Percentiles rank a stretch among this genome's conserved stretches.
Evolutionary conservation across 1,139 yeast species (phyloP).

Genomic region (Lodderomyces elongisporus): DNA sequence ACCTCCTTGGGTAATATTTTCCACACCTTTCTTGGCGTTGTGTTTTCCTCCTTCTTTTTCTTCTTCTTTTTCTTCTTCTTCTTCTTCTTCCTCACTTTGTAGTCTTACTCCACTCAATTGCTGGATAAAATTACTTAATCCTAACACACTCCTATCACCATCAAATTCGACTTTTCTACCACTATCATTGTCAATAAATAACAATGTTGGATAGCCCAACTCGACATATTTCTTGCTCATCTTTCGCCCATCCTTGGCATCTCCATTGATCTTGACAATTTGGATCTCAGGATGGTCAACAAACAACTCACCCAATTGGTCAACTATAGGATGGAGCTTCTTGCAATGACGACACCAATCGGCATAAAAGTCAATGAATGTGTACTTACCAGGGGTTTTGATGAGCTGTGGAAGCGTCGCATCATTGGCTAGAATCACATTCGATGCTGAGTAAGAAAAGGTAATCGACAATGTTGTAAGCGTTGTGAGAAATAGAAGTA

Average conservation of each 20-base stretch:
- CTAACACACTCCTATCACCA: constrained; percentile 44
- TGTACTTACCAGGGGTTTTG: constrained; percentile 51
- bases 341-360: constrained; percentile 82
- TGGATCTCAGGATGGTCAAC: constrained; percentile 43
- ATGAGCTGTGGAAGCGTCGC: constrained; percentile 53
- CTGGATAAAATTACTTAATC: constrained; percentile 44
- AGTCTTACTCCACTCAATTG: constrained; percentile 28
- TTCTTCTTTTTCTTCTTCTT: constrained; percentile 5
- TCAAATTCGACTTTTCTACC: constrained; percentile 44
- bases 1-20: not conserved
- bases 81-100: constrained; percentile 14
- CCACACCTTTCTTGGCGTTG: too few species aligned
- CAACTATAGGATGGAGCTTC: constrained; percentile 59
- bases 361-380: constrained; percentile 72
- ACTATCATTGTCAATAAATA: constrained; percentile 43
- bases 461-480: constrained; percentile 1
- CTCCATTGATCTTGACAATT: constrained; percentile 65
- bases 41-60: too few species aligned
- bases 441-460: constrained; percentile 12
- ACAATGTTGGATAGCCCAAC: constrained; percentile 63
- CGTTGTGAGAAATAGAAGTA: constrained; percentile 1
- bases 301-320: constrained; percentile 50
- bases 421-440: constrained; percentile 30
- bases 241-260: constrained; percentile 46
- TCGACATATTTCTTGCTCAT: constrained; percentile 52